A percentile compares a stretch with the other conserved stretches of the same genome.
Conservation (phyloP, 805 yeast species). For the Wilhelminamyces savonicus region DNA sequence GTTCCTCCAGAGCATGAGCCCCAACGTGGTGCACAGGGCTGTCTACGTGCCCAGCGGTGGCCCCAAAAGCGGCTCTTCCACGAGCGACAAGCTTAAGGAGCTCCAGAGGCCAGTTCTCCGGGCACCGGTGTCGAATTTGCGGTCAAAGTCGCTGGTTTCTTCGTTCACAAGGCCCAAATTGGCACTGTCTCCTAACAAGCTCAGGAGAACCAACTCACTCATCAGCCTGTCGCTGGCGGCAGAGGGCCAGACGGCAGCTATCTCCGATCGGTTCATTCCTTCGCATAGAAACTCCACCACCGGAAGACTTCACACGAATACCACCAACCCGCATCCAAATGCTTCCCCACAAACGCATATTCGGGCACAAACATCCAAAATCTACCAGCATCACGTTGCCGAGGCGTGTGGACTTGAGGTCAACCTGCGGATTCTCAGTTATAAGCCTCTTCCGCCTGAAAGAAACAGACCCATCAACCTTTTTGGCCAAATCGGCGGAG, state of each 20-base stretch:
- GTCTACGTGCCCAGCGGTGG: no score
- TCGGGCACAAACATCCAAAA: slow-evolving; percentile 45
- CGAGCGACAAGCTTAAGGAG: no score
- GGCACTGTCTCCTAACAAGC: slow-evolving; percentile 7
- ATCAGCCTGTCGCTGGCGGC: neutral
- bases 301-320: slow-evolving; percentile 28
- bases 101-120: no score
- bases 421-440: slow-evolving; percentile 77
- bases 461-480: slow-evolving; percentile 30
- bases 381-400: slow-evolving; percentile 79
- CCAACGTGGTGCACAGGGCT: slow-evolving; percentile 16
- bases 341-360: slow-evolving; percentile 51
- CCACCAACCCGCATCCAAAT: slow-evolving; percentile 34
- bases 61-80: no score
- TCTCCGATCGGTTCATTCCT: slow-evolving; percentile 37
- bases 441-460: slow-evolving; percentile 82
- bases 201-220: slow-evolving; percentile 6
- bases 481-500: slow-evolving; percentile 19
- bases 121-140: slow-evolving; percentile 1
- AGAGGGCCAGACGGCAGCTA: slow-evolving; percentile 3
- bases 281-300: slow-evolving; percentile 34
- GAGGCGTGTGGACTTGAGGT: slow-evolving; percentile 89
- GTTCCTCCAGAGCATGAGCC: slow-evolving; percentile 29
- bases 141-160: slow-evolving; percentile 8
- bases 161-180: slow-evolving; percentile 8